A percentile compares a stretch with the other conserved stretches of the same genome.
These are phyloP conservation scores for Cryptococcus maquisensis DNA, from an alignment of 1,284 basidiomycete genomes.

Conservation along the genomic window DNA sequence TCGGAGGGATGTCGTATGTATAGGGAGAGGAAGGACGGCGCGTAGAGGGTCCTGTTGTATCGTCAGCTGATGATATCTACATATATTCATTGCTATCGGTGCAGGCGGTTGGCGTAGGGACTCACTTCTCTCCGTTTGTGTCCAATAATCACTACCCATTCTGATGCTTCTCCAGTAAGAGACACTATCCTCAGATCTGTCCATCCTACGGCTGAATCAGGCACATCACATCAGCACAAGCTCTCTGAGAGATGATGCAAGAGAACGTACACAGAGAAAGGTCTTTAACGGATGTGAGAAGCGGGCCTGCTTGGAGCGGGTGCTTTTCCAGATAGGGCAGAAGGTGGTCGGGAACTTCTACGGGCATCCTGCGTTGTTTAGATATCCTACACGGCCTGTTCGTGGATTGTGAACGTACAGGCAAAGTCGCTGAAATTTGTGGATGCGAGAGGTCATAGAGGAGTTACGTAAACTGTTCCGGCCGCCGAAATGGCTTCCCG, in stretches of 20 bases:
- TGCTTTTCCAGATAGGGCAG: conserved; percentile 14
- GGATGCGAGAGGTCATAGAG: no score
- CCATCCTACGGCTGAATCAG: conserved; percentile 47
- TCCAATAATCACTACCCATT: conserved; percentile 42
- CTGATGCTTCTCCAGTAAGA: conserved; percentile 19
- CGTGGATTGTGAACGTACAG: no score
- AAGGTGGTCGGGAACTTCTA: conserved; percentile 8
- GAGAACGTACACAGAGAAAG: conserved; percentile 42
- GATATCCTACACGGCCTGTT: background rate
- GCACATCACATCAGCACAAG: background rate
- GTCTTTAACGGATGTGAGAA: conserved; percentile 42
- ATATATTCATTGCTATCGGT: no score
- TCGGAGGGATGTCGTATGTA: conserved; percentile 41
- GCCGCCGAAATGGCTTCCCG: no score
- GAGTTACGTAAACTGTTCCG: no score
- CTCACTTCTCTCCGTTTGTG: conserved; percentile 39
- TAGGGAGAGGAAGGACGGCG: conserved; percentile 42
- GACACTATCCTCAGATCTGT: conserved; percentile 31
- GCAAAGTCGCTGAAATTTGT: no score
- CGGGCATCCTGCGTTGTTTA: background rate
- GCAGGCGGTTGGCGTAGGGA: background rate
- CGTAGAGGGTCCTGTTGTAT: conserved; percentile 40
- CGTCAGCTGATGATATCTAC: background rate
- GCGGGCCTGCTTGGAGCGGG: conserved; percentile 41
- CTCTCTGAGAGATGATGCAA: background rate